Evolutionary conservation across 225 moss, liverwort and hornwort species (phyloP).

Genomic region (Rhytidiadelphus loreus): DNA sequence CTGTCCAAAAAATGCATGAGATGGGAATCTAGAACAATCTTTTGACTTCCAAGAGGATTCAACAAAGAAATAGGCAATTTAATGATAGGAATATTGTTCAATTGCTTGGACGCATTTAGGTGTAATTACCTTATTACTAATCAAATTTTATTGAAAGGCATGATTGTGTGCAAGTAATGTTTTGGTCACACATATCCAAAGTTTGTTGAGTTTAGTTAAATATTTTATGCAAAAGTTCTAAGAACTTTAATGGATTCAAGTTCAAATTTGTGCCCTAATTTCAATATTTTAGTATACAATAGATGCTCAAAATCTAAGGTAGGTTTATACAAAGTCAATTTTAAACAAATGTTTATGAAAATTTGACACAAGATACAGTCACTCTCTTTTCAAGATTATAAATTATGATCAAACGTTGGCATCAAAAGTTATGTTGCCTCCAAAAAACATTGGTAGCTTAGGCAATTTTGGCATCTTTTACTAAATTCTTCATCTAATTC

Average conservation of each 20-base stretch:
- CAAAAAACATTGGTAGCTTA: fast-evolving
- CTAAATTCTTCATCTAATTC: neutral
- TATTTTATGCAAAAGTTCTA: neutral
- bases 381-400: fast-evolving
- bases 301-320: fast-evolving
- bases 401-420: neutral
- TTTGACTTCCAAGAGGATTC: too few species aligned
- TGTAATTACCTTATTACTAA: too few species aligned
- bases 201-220: neutral
- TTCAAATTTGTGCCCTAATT: too few species aligned
- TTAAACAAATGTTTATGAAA: neutral
- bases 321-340: neutral
- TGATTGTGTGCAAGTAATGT: neutral
- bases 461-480: neutral
- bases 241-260: neutral
- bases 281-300: neutral
- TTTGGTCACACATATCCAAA: neutral
- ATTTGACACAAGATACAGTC: neutral
- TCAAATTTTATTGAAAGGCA: neutral
- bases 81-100: too few species aligned
- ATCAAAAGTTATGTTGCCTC: neutral
- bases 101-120: neutral
- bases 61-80: neutral
- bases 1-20: neutral
- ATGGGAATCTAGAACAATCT: neutral